Conservation (phyloP, 805 yeast species). For the Vanderwaltozyma tropicalis region DNA sequence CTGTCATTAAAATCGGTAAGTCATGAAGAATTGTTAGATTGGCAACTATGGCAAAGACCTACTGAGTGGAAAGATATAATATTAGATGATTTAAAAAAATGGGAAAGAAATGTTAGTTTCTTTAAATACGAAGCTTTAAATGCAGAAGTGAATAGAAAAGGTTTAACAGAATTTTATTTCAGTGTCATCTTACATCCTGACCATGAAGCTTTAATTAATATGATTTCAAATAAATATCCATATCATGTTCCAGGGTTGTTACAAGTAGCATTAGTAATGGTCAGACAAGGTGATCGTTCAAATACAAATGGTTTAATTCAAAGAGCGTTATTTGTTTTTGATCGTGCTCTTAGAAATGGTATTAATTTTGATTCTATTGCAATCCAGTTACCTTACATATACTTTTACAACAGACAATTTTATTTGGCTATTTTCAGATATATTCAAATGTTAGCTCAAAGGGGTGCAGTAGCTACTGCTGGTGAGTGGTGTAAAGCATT, state of each 20-base stretch:
- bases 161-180: constrained; percentile 43
- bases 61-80: constrained; percentile 44
- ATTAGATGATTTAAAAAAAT: constrained; percentile 30
- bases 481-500: constrained; percentile 62
- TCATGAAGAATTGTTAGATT: constrained; percentile 30
- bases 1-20: constrained; percentile 48
- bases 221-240: constrained; percentile 47
- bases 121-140: constrained; percentile 40
- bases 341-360: constrained; percentile 55
- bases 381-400: constrained; percentile 65
- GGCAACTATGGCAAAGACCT: constrained; percentile 29
- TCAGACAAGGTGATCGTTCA: constrained; percentile 63
- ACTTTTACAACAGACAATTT: constrained; percentile 65
- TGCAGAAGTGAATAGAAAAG: constrained; percentile 29
- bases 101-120: constrained; percentile 38
- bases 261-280: constrained; percentile 63
- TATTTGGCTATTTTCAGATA: constrained; percentile 65
- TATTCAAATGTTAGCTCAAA: constrained; percentile 57
- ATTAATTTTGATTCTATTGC: constrained; percentile 45
- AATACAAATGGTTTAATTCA: constrained; percentile 68
- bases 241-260: constrained; percentile 71
- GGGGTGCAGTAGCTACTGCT: constrained; percentile 72
- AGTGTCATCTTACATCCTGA: constrained; percentile 67
- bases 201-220: constrained; percentile 55
- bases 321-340: constrained; percentile 68